Base-by-base conservation (phyloP, 257 asterid species). In the Primulina tabacum region DNA sequence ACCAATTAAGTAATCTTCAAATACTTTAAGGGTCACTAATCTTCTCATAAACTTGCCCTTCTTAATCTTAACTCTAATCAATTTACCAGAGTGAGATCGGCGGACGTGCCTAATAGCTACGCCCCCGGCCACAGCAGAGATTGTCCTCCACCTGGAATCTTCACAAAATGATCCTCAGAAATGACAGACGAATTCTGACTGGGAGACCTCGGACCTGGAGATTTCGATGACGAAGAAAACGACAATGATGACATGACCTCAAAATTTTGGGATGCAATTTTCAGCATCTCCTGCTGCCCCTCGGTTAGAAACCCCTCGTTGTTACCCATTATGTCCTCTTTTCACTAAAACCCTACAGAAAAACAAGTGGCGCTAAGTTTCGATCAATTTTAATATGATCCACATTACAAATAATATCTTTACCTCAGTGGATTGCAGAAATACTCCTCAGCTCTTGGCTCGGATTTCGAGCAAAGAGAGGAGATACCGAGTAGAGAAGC, bases 401-500 rank as follows among this genome's bases (percentile, higher is more conserved):
- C 57, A 1, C 10, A 68, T 11, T 28, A 66, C 14, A 50, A 8
- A 47, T 16, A 64, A 12, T 16, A 55, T 18, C 33, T 14, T 62
- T 70, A 82, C 85, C 87, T 77, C 83, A 70, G 75, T 9, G 68
- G 35, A 78, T 71, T 69, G 64, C 67, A 75, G 76, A 65, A 65
- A 38, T 72, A 72, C 17, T 79, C 87, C 87, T 82, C 87, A 21
- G 82, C 73, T 58, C 89, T 87, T 88, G 92, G 93, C 95, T 83
- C 96, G 92, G 96, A 85, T 88, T 92, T 88, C 93, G 98, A 92
- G 97, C 92, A 97, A 92, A 92, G 90, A 78, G 82, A 79, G 90
- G 85, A 74, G 18, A 62, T 16, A 71, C 30, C 33, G 37, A 71
- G 77, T 65, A 7, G 61, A 78, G 81, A 70, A 76, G 72, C 87